phyloP scores from a whole-genome alignment of 23 red algal genomes.

The Cyanidioschyzon merolae region DNA sequence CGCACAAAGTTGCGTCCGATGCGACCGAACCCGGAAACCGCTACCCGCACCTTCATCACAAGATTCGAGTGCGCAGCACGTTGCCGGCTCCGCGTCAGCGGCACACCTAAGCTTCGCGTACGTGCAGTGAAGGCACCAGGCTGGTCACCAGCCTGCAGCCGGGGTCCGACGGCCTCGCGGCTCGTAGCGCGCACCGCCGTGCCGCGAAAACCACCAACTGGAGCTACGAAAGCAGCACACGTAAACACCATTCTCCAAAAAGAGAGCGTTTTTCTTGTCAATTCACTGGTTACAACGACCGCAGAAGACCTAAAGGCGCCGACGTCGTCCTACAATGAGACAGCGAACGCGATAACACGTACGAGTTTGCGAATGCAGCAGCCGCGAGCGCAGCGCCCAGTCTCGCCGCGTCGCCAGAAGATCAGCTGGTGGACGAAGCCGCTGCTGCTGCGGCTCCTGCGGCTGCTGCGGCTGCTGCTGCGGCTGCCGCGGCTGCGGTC shows the following conservation, averaged over 20 bases:
- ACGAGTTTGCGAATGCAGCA: no score
- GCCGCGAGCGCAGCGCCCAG: no score
- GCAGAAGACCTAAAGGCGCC: neutral
- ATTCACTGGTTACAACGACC: neutral
- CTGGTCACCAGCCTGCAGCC: neutral
- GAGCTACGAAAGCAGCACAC: neutral
- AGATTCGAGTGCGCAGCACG: neutral
- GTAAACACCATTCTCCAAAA: neutral
- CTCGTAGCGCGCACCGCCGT: neutral
- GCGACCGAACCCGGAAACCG: conserved; percentile 92
- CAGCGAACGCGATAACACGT: no score
- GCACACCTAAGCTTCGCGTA: neutral
- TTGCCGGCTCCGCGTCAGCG: neutral
- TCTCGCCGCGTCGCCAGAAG: no score
- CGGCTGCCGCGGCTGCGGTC: no score
- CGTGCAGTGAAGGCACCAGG: neutral
- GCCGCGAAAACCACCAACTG: neutral
- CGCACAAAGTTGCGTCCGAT: conserved; percentile 93
- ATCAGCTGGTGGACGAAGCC: no score
- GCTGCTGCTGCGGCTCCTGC: no score
- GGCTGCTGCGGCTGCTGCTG: no score
- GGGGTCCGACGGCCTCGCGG: neutral
- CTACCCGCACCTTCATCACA: conserved; percentile 71
- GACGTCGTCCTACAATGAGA: neutral
- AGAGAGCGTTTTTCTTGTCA: neutral